Percentiles rank a stretch among this genome's conserved stretches.
Evolutionary conservation across 1,139 yeast genomes (phyloP).

Genomic region (Pichia sp.): DNA sequence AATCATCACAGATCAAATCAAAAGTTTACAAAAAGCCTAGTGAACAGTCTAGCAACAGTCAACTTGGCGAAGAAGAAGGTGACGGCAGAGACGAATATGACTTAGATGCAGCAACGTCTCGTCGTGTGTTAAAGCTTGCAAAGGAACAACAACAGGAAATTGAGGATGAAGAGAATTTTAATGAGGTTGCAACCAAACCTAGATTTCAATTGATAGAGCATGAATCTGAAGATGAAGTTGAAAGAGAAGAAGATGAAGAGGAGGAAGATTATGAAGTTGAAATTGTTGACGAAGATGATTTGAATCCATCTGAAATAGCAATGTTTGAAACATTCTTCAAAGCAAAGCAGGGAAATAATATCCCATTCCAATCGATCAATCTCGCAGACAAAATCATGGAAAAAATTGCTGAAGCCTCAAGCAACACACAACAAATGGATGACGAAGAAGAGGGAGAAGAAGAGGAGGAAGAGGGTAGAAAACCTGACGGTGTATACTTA

Average conservation of each 20-base stretch:
- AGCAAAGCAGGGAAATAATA: slow-evolving; percentile 27
- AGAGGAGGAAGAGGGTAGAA: slow-evolving; percentile 24
- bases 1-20: slow-evolving; percentile 35
- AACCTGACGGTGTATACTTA: slow-evolving; percentile 57
- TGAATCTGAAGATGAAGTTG: slow-evolving; percentile 29
- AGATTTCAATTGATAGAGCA: slow-evolving; percentile 29
- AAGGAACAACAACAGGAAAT: slow-evolving; percentile 89
- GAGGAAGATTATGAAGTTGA: slow-evolving; percentile 29
- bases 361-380: slow-evolving; percentile 48
- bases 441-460: slow-evolving; percentile 14
- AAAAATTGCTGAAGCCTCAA: slow-evolving; percentile 63
- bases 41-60: slow-evolving; percentile 19
- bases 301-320: slow-evolving; percentile 52
- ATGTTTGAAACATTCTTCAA: slow-evolving; percentile 64
- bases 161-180: slow-evolving; percentile 53
- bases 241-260: slow-evolving; percentile 28
- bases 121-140: slow-evolving; percentile 84
- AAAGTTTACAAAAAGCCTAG: slow-evolving; percentile 18
- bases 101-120: slow-evolving; percentile 77
- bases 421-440: slow-evolving; percentile 1
- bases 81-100: slow-evolving; percentile 56
- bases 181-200: slow-evolving; percentile 30
- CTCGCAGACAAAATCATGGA: slow-evolving; percentile 92
- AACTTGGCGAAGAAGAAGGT: slow-evolving; percentile 30
- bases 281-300: slow-evolving; percentile 43